These are phyloP conservation scores for Miscanthus lutarioriparius DNA, from an alignment of 176 grass and related monocot genomes.

Conservation along the genomic window DNA sequence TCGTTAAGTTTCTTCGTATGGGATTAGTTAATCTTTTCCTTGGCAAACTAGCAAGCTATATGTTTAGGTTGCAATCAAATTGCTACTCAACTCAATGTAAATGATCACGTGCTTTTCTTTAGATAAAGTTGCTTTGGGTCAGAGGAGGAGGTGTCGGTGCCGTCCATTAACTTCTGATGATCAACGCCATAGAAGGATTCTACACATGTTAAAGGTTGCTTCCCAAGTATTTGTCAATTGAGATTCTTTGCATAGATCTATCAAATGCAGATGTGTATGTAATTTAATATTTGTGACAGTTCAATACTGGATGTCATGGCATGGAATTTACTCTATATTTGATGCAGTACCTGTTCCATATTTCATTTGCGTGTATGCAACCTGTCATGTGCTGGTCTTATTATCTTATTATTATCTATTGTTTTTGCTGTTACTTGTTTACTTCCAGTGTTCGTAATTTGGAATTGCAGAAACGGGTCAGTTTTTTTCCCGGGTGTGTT, in stretches of 20 bases:
- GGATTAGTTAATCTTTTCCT: neutral
- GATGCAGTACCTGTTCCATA: slow-evolving; percentile 30
- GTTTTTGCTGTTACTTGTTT: neutral
- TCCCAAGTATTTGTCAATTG: slow-evolving; percentile 16
- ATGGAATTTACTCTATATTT: slow-evolving; percentile 18
- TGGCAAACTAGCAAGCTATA: slow-evolving; percentile 21
- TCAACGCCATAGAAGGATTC: slow-evolving; percentile 74
- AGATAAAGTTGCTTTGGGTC: slow-evolving; percentile 40
- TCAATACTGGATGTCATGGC: neutral
- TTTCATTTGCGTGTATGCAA: neutral
- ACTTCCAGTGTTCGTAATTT: neutral
- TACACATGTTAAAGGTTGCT: slow-evolving; percentile 76
- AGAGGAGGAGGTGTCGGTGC: slow-evolving; percentile 48
- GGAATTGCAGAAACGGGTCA: slow-evolving; percentile 1
- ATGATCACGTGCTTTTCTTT: slow-evolving; percentile 20
- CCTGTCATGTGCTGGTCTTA: neutral
- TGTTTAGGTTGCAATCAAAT: slow-evolving; percentile 35
- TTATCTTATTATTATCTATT: slow-evolving; percentile 9
- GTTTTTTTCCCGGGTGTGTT: neutral
- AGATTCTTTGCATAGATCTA: slow-evolving; percentile 21
- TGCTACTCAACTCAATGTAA: slow-evolving; percentile 8
- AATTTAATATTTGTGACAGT: slow-evolving; percentile 11
- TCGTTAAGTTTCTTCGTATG: neutral
- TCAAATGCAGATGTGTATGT: neutral
- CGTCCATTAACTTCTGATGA: slow-evolving; percentile 49